Evolutionary conservation across 176 grass and related monocot species (phyloP), one percentile per base, ranked within the genome.

Genomic region (Aegilops bicornis): DNA sequence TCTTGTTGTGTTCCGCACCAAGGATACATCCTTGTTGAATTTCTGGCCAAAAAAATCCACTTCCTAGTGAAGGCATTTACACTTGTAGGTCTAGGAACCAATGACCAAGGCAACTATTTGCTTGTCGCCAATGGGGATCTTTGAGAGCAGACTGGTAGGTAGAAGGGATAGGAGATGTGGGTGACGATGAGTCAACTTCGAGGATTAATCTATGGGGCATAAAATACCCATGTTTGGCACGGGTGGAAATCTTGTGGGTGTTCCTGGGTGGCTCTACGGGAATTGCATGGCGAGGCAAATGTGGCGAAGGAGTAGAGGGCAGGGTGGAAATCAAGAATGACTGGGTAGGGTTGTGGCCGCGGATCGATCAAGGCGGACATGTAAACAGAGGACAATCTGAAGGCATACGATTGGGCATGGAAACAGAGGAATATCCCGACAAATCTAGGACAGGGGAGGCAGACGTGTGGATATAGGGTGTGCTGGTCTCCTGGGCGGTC

Each of bases 401-500:
- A 43, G 3, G 40, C 10, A 43, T 40, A 2, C 3, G 10, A 43
- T 43, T 43, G 40, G 40, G 40, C 40, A 11, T 12, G 40, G 40
- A 43, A 43, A 43, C 0, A 10, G 40, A 43, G 42, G 42, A 43
- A 43, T 10, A 43, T 43, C 42, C 10, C 0, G 2, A 43, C 2
- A 43, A 2, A 43, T 43, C 10, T 43, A 11, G 42, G 10, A 43
- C 10, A 43, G 10, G 10, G 42, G 10, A 12, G 42, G 10, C 10
- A 11, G 10, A 0, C 10, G 10, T 12, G 42, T 0, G 3, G 42
- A 43, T 43, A 0, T 3, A 43, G 42, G 3, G 42, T 0, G 0
- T 10, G 42, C 10, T 43, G 42, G 42, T 43, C 42, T 43, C 42
- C 42, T 43, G 0, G 42, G 42, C 42, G 42, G 10, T 43, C 42